A percentile compares a stretch with the other conserved stretches of the same genome.
These are phyloP conservation scores for Escallonia herrerae DNA, from an alignment of 129 eudicot species.

Conservation along the genomic window DNA sequence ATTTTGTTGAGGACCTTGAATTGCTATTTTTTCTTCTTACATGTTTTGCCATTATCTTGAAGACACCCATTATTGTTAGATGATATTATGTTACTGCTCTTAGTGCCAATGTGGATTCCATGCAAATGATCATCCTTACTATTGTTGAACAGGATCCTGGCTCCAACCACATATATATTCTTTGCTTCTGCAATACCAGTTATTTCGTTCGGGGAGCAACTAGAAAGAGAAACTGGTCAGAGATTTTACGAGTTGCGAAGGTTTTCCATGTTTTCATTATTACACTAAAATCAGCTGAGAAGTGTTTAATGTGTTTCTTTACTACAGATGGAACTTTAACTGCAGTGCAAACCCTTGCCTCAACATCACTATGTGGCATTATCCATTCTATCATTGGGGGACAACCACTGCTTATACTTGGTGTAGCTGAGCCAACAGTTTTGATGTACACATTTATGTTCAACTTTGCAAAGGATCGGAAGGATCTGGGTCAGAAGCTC, in stretches of 20 bases:
- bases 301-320: neutral
- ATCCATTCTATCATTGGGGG: constrained; percentile 94
- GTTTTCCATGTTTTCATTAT: neutral
- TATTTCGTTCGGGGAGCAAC: constrained; percentile 96
- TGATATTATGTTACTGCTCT: neutral
- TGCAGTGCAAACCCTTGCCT: constrained; percentile 95
- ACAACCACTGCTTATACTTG: constrained; percentile 88
- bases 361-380: constrained; percentile 88
- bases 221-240: constrained; percentile 84
- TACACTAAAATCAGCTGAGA: neutral
- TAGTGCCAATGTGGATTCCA: neutral
- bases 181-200: constrained; percentile 99
- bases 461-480: constrained; percentile 82
- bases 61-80: neutral
- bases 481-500: constrained; percentile 78
- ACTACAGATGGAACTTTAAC: constrained; percentile 75
- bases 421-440: constrained; percentile 98
- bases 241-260: constrained; percentile 5
- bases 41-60: neutral
- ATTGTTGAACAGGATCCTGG: constrained; percentile 64
- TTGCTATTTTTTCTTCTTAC: constrained; percentile 5
- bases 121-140: constrained; percentile 3
- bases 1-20: constrained; percentile 7
- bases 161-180: constrained; percentile 97
- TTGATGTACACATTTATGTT: constrained; percentile 96